Evolutionary conservation across 2,329 filamentous ascomycete genomes (phyloP).

Genomic region (Fusarium buharicum): DNA sequence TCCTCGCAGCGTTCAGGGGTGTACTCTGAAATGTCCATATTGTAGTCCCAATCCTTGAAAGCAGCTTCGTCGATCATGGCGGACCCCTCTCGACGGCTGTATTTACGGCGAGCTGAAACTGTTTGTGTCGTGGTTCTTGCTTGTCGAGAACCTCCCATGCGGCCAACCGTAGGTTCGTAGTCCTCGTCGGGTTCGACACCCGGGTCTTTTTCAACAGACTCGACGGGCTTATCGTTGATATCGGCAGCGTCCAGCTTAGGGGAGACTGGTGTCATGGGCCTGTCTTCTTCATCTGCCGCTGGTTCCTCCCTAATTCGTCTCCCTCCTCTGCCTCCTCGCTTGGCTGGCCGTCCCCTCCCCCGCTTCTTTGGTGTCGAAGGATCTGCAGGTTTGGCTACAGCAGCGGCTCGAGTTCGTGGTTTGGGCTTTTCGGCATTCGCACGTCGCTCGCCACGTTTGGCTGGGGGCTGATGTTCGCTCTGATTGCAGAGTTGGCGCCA

Average conservation of each 20-base stretch:
- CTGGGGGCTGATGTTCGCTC: slow-evolving; percentile 94
- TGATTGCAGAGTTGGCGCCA: slow-evolving; percentile 95
- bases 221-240: slow-evolving; percentile 50
- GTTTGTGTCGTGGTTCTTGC: slow-evolving; percentile 74
- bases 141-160: slow-evolving; percentile 62
- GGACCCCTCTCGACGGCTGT: slow-evolving; percentile 80
- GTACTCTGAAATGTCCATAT: slow-evolving; percentile 86
- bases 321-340: slow-evolving; percentile 48
- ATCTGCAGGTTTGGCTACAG: slow-evolving; percentile 48
- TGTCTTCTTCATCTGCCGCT: slow-evolving; percentile 59
- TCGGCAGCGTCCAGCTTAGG: slow-evolving; percentile 55
- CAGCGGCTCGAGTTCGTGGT: slow-evolving; percentile 52
- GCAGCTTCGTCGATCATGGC: slow-evolving; percentile 88
- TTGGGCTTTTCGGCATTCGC: slow-evolving; percentile 67
- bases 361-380: slow-evolving; percentile 53
- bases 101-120: slow-evolving; percentile 86
- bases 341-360: slow-evolving; percentile 54
- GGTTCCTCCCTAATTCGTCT: slow-evolving; percentile 53
- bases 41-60: slow-evolving; percentile 92
- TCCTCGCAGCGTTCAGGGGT: slow-evolving; percentile 93
- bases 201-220: slow-evolving; percentile 63
- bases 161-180: slow-evolving; percentile 49
- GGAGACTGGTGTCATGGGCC: slow-evolving; percentile 69
- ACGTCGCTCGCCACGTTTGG: slow-evolving; percentile 83
- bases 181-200: slow-evolving; percentile 60